Percentiles rank a stretch among this genome's conserved stretches.
Evolutionary conservation across 2,329 filamentous ascomycete genomes (phyloP).

Genomic region (Penicillium crustosum): DNA sequence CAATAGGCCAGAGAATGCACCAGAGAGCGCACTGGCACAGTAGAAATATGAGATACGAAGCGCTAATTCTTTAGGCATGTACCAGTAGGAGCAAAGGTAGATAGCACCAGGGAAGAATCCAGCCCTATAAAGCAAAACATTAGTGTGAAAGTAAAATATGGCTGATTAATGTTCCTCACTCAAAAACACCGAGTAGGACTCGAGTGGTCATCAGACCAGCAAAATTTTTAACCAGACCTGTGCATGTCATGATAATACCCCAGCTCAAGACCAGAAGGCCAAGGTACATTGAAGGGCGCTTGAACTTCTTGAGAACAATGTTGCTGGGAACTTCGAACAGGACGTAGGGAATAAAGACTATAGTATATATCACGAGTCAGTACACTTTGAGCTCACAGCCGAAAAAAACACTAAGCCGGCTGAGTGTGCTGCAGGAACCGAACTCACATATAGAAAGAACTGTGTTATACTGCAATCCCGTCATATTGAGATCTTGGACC

Average conservation of each 20-base stretch:
- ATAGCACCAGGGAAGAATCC: slow-evolving; percentile 29
- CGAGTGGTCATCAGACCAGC: slow-evolving; percentile 12
- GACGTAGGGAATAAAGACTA: slow-evolving; percentile 19
- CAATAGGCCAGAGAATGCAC: slow-evolving; percentile 51
- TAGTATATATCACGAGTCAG: background rate
- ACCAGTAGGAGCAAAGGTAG: slow-evolving; percentile 28
- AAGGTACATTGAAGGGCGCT: slow-evolving; percentile 17
- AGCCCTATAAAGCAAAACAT: slow-evolving; percentile 5
- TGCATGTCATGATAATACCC: slow-evolving; percentile 20
- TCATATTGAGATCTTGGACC: slow-evolving; percentile 12
- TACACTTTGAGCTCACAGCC: background rate
- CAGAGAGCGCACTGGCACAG: slow-evolving; percentile 33
- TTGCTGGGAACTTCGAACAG: slow-evolving; percentile 21
- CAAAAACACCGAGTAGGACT: slow-evolving; percentile 16
- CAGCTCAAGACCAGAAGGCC: slow-evolving; percentile 15
- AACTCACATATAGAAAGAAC: slow-evolving; percentile 11
- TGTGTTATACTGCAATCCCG: slow-evolving; percentile 20
- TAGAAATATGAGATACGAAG: slow-evolving; percentile 26
- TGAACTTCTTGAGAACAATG: slow-evolving; percentile 18
- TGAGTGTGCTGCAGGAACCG: background rate
- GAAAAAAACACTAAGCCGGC: fast-evolving
- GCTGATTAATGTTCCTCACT: slow-evolving; percentile 1
- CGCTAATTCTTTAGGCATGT: slow-evolving; percentile 20
- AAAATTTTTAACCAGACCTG: slow-evolving; percentile 19
- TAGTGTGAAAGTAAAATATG: background rate